Base-by-base conservation (phyloP, 2,329 filamentous ascomycete species). In the Pseudopyricularia cyperi region DNA sequence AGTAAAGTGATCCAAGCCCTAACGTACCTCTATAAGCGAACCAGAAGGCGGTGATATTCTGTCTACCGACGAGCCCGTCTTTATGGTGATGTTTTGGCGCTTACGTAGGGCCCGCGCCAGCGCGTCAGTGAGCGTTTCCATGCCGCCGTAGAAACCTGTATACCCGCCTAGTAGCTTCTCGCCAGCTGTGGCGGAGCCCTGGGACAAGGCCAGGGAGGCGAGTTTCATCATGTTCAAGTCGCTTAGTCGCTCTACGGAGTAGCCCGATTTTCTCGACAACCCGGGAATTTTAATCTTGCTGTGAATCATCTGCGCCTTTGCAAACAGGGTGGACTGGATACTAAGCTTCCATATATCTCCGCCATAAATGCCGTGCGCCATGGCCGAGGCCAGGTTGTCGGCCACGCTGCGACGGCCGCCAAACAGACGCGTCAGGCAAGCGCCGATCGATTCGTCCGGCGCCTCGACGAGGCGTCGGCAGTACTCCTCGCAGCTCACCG, bases 341-440 rank as follows among this genome's bases (percentile, higher is more conserved):
- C 89, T 95, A 50, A 97, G 71, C 62, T 84, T 76, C 64, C 87
- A 81, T 48, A 95, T 80, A 66, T 96, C 87, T 5, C 93, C 93
- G 22, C 90, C 93, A 65, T 94, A 95, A 54, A 97, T 89, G 42
- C 93, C 93, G 66, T 97, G 93, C 51, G 89, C 61, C 62, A 82
- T 69, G 50, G 83, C 89, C 5, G 89, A 95, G 7, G 81, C 67
- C 17, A 95, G 52, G 59, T 94, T 90, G 58, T 93, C 75, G 14
- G 80, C 80, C 7, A 86, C 57, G 33, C 71, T 65, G 22, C 73
- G 69, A 44, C 74, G 72, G 11, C 35, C 48, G 4, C 66, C 66
- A 15, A 83, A 64, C 7, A 79, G 66, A 30, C 80, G 70, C 2
- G 68, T 66, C 7, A 89, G 63, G 62, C 85, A 91, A 1, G 76